Base-by-base conservation (phyloP, 305 asterid species). In the Petunia hybrid region DNA sequence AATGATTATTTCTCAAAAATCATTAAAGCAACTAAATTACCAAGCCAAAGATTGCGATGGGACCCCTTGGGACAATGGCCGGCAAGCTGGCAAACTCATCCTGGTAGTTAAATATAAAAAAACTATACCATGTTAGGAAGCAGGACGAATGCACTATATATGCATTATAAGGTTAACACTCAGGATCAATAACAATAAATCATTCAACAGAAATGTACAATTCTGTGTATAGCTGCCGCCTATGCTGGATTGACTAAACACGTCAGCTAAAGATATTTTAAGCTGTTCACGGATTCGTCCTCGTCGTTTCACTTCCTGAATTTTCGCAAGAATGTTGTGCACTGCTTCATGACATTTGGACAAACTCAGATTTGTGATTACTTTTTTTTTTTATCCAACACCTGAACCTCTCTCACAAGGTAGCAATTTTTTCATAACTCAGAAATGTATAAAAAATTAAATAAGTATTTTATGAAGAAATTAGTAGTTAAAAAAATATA, bases 51-150 rank as follows among this genome's bases (percentile, higher is more conserved):
- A 94, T 91, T 12, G 97, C 97, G 59, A 94, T 85, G 0, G 97
- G 95, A 36, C 98, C 98, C 77, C 74, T 68, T 46, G 97, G 97
- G 80, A 92, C 87, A 80, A 92, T 82, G 41, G 91, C 88, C 4
- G 98, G 95, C 85, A 94, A 87, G 76, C 89, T 75, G 78, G 91
- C 93, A 85, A 91, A 90, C 84, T 94, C 97, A 85, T 94, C 98
- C 97, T 93, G 91, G 78, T 84, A 84, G 7, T 35, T 81, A 40
- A 59, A 77, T 56, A 69, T 12, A 64, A 84, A 22, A 45, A 67
- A 61, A 74, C 41, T 36, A 39, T 63, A 77, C 46, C 56, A 79
- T 42, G 51, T 45, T 38, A 79, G 64, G 51, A 60, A 31, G 22
- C 53, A 70, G 22, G 31, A 13, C 16, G 7, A 82, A 43, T 56